These are phyloP conservation scores for Candida labiduridarum DNA, from an alignment of 1,139 yeast genomes.

Conservation along the genomic window DNA sequence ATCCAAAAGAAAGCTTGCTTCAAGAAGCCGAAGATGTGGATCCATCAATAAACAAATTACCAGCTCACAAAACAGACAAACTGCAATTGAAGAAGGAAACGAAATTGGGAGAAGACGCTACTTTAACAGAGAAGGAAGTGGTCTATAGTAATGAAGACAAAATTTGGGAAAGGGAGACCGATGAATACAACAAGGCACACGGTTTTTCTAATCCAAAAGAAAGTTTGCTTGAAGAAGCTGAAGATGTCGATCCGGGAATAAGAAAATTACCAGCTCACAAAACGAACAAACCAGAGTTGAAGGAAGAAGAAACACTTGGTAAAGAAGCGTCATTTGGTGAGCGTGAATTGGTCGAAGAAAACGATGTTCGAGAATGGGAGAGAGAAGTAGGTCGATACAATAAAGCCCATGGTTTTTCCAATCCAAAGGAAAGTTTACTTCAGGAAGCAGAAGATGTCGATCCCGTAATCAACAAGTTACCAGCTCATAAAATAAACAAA, in stretches of 20 bases:
- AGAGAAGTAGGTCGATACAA: conserved; percentile 29
- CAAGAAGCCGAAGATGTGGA: too few relatives aligned
- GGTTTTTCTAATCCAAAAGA: conserved; percentile 27
- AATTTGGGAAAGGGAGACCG: conserved; percentile 19
- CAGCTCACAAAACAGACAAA: too few relatives aligned
- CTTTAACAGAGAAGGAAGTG: too few relatives aligned
- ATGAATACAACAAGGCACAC: conserved; percentile 30
- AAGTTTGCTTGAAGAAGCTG: conserved; percentile 33
- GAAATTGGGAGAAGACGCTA: too few relatives aligned
- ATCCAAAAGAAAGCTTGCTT: too few relatives aligned
- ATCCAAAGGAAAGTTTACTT: conserved; percentile 17
- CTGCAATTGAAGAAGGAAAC: conserved; percentile 10
- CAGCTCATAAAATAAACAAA: conserved; percentile 3
- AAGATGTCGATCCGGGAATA: conserved; percentile 24
- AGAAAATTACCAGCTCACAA: conserved; percentile 21
- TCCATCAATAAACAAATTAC: too few relatives aligned
- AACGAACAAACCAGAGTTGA: conserved; percentile 8
- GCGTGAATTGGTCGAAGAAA: conserved; percentile 11
- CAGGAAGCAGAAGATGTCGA: conserved; percentile 6
- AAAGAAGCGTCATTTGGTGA: conserved; percentile 7
- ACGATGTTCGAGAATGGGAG: conserved; percentile 19
- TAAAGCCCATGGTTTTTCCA: conserved; percentile 28
- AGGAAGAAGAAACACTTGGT: conserved; percentile 7
- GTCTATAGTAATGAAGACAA: too few relatives aligned
- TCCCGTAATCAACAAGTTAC: conserved; percentile 4